Conservation (phyloP, 2,329 filamentous ascomycete species). For the Xylaria digitata region DNA sequence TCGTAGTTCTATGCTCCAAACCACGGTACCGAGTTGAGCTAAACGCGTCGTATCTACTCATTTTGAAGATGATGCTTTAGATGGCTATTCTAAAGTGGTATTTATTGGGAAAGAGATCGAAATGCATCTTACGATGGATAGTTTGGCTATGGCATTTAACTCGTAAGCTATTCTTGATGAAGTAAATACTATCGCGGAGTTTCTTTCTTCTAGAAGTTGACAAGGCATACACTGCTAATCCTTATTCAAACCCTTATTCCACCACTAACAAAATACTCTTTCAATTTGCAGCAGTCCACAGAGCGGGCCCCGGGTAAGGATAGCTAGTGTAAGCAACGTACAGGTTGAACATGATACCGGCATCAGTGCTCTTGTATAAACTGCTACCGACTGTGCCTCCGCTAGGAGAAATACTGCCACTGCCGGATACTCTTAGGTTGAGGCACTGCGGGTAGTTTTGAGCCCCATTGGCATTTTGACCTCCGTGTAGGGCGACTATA, state of each 20-base stretch:
- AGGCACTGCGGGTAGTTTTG: slow-evolving; percentile 59
- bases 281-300: slow-evolving; percentile 45
- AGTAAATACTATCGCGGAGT: background rate
- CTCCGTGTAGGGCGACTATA: slow-evolving; percentile 42
- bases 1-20: too few relatives aligned
- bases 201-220: background rate
- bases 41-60: too few relatives aligned
- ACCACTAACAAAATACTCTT: background rate
- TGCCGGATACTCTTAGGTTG: slow-evolving; percentile 56
- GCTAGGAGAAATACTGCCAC: slow-evolving; percentile 41
- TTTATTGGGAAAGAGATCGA: too few relatives aligned
- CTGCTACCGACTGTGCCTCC: slow-evolving; percentile 50
- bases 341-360: slow-evolving; percentile 46
- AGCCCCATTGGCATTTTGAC: slow-evolving; percentile 50
- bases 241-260: background rate
- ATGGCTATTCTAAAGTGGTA: too few relatives aligned
- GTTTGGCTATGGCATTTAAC: too few relatives aligned
- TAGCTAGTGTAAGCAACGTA: slow-evolving; percentile 42
- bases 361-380: slow-evolving; percentile 47
- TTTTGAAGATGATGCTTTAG: too few relatives aligned
- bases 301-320: slow-evolving; percentile 43
- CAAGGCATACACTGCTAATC: too few relatives aligned
- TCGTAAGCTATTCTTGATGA: background rate
- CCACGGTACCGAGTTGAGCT: too few relatives aligned
- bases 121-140: too few relatives aligned